Percentiles rank a stretch among this genome's conserved stretches.
phyloP scores from a whole-genome alignment of 169 alveolate species.

The Plasmodium yoelii region DNA sequence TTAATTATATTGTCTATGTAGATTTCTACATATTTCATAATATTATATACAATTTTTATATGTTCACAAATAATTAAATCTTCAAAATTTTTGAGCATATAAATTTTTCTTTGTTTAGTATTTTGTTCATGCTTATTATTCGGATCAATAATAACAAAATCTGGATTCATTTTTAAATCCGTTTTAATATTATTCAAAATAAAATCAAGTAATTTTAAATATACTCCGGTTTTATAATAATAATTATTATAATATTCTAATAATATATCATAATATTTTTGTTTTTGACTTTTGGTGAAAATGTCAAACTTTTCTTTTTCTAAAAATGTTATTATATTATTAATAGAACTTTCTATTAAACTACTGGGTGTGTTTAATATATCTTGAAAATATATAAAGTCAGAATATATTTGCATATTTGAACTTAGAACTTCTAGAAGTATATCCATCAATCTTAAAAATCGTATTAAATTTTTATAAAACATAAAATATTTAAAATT shows the following conservation, averaged over 20 bases:
- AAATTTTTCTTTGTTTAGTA: background rate
- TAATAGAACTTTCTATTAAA: constrained; percentile 22
- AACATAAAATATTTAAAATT: constrained; percentile 60
- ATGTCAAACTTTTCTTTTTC: constrained; percentile 20
- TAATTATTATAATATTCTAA: background rate
- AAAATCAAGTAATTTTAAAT: constrained; percentile 24
- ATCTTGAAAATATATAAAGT: constrained; percentile 27
- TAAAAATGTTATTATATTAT: constrained; percentile 30
- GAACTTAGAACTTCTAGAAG: constrained; percentile 23
- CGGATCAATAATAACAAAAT: background rate
- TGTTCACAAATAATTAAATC: constrained; percentile 49
- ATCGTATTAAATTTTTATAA: constrained; percentile 38
- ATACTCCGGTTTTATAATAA: constrained; percentile 5
- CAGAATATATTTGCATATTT: constrained; percentile 33
- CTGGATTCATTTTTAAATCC: constrained; percentile 9
- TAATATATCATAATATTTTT: constrained; percentile 10
- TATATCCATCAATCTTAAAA: constrained; percentile 59
- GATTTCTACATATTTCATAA: constrained; percentile 57
- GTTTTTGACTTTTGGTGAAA: constrained; percentile 24
- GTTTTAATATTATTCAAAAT: constrained; percentile 18
- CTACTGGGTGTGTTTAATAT: constrained; percentile 43
- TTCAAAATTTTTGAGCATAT: constrained; percentile 33
- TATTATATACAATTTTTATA: constrained; percentile 13
- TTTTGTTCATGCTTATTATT: background rate
- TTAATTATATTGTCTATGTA: constrained; percentile 48